phyloP scores from a whole-genome alignment of 805 yeast genomes.

The Yamadazyma ubonensis region DNA sequence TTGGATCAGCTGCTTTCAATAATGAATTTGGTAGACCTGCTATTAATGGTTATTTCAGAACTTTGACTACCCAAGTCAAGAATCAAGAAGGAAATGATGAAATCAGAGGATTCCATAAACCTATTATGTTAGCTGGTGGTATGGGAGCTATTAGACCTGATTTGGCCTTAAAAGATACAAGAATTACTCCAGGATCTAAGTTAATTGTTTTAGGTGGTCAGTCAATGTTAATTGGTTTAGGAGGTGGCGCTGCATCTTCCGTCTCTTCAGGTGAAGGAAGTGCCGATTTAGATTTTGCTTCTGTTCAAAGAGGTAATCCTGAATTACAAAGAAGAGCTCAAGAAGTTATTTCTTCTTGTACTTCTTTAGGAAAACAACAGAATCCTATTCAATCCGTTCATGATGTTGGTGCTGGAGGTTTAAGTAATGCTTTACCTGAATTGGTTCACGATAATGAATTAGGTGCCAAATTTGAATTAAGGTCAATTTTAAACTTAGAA shows the following conservation, averaged over 20 bases:
- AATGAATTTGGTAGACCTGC: constrained; percentile 99
- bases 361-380: constrained; percentile 62
- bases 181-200: constrained; percentile 87
- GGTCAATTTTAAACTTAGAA: constrained; percentile 87
- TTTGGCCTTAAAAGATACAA: constrained; percentile 81
- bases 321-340: constrained; percentile 99
- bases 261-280: constrained; percentile 95
- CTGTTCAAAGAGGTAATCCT: constrained; percentile 99
- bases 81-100: constrained; percentile 63
- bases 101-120: constrained; percentile 95
- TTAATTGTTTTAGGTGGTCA: constrained; percentile 96
- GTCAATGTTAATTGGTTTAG: constrained; percentile 95
- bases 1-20: constrained; percentile 97
- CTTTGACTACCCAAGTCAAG: constrained; percentile 77
- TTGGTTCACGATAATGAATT: constrained; percentile 94
- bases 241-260: constrained; percentile 99
- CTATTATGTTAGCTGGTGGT: constrained; percentile 99
- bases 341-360: constrained; percentile 94
- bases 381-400: constrained; percentile 92
- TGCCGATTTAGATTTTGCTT: constrained; percentile 95
- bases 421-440: constrained; percentile 96
- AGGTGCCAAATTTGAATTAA: constrained; percentile 89
- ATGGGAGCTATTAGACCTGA: constrained; percentile 95
- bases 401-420: constrained; percentile 99
- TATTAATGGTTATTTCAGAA: constrained; percentile 93